Evolutionary conservation across 768 basidiomycete genomes (phyloP).

Genomic region (Suillus luteus): DNA sequence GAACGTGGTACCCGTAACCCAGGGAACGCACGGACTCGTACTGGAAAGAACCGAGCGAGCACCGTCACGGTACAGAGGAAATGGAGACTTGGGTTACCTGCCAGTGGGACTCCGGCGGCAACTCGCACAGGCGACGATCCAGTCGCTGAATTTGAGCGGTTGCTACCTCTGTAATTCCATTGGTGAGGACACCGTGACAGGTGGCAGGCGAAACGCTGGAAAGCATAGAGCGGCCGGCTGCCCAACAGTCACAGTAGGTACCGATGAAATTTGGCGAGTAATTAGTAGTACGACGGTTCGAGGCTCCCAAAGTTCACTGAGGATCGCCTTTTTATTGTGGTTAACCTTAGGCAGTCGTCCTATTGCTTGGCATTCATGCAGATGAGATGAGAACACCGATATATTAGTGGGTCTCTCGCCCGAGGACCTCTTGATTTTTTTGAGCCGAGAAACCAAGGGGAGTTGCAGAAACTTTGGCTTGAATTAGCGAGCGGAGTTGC

Average conservation of each 20-base stretch:
- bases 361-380: background rate
- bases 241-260: background rate
- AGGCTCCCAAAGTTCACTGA: background rate
- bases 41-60: background rate
- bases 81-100: background rate
- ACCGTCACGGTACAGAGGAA: too few species aligned
- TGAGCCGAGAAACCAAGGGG: background rate
- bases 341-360: background rate
- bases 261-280: background rate
- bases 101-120: background rate
- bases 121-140: background rate
- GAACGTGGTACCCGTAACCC: background rate
- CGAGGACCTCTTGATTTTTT: background rate
- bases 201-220: background rate
- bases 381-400: background rate
- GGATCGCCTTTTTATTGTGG: background rate
- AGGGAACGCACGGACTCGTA: background rate
- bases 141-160: background rate
- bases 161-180: background rate
- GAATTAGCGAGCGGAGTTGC: conserved; percentile 7
- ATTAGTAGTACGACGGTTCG: background rate
- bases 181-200: background rate
- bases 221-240: background rate
- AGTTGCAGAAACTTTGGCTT: background rate
- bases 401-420: background rate